Evolutionary conservation across 768 basidiomycete genomes (phyloP), one percentile per base, ranked within the genome.

Genomic region (Plicaturopsis crispa): DNA sequence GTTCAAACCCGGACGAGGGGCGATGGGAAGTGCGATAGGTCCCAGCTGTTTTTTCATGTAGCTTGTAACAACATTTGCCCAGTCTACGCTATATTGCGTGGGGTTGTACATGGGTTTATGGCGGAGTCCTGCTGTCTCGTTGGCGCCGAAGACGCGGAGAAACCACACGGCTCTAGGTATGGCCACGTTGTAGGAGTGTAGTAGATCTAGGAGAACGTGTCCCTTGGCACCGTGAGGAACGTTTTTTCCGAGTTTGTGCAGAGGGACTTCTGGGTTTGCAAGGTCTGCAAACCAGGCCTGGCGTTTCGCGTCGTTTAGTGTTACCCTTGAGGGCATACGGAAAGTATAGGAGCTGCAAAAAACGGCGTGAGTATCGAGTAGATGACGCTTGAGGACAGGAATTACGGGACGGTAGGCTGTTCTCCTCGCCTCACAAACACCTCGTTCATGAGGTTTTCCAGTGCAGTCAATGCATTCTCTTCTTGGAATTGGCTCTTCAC

Each of bases 211-310:
- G 20, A 91, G 69, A 49, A 89, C 87, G 45, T 83, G 79, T 2
- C 87, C 89, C 56, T 87, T 91, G 4, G 81, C 81, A 1, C 85
- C 85, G 51, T 91, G 85, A 2, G 88, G 89, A 4, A 91, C 84
- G 52, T 77, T 85, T 60, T 87, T 88, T 5, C 84, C 84, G 7
- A 91, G 64, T 52, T 85, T 89, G 52, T 82, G 66, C 12, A 91
- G 66, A 4, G 88, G 88, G 11, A 91, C 82, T 22, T 79, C 69
- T 1, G 86, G 78, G 46, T 90, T 76, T 10, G 88, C 85, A 8
- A 91, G 72, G 50, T 89, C 86, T 6, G 75, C 71, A 51, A 89
- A 85, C 88, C 88, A 91, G 5, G 80, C 67, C 40, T 80, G 73
- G n/a, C 83, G 70, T 54, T 84, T 86, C 5, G 78, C 62, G 47